A percentile compares a stretch with the other conserved stretches of the same genome.
Evolutionary conservation across 768 basidiomycete genomes (phyloP).

Genomic region (Pholiota molesta): DNA sequence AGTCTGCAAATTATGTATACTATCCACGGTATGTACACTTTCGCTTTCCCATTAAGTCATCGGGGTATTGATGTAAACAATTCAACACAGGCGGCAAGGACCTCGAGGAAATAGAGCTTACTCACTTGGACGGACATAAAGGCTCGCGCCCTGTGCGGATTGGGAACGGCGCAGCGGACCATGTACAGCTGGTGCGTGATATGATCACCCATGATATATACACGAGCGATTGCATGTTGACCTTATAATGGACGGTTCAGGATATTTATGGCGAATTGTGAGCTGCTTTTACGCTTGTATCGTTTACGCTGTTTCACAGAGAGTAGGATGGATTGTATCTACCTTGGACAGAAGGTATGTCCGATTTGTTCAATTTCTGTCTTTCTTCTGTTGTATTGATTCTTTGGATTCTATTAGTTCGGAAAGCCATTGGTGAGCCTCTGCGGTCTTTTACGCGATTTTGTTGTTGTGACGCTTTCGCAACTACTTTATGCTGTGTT

Average conservation of each 20-base stretch:
- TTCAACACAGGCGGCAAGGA: conserved; percentile 62
- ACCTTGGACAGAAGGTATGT: conserved; percentile 89
- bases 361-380: neutral
- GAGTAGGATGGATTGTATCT: conserved; percentile 90
- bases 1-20: conserved; percentile 98
- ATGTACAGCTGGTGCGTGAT: conserved; percentile 77
- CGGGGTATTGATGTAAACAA: neutral
- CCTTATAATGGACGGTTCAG: conserved; percentile 35
- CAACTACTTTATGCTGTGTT: neutral
- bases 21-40: conserved; percentile 67
- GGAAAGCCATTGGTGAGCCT: conserved; percentile 71
- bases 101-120: conserved; percentile 81
- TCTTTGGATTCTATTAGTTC: conserved; percentile 57
- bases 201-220: neutral
- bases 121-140: conserved; percentile 88
- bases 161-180: conserved; percentile 95
- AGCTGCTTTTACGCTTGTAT: conserved; percentile 20
- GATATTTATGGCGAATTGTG: conserved; percentile 97
- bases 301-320: neutral
- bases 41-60: neutral
- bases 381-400: conserved; percentile 23
- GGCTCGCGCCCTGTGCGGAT: conserved; percentile 86
- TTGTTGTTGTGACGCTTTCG: neutral
- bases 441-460: neutral
- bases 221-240: neutral